Evolutionary conservation across 208 protist genomes (phyloP).

Genomic region (Spongospora subterranea): DNA sequence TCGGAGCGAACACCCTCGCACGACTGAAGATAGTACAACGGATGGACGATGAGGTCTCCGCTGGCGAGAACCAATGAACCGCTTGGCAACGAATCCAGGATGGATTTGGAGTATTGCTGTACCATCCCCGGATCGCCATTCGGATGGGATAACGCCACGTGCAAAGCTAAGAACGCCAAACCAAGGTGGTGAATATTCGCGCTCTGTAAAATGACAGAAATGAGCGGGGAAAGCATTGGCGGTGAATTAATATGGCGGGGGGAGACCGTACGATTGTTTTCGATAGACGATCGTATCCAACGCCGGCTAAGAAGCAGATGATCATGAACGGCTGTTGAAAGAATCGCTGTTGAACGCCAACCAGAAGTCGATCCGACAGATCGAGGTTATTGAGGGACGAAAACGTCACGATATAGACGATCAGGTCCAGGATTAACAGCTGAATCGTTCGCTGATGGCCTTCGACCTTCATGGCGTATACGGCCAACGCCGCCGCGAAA

Average conservation of each 20-base stretch:
- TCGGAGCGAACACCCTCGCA: constrained; percentile 8
- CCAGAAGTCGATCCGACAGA: not conserved
- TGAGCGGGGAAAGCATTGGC: too few species aligned
- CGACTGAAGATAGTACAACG: constrained; percentile 2
- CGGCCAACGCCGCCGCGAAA: not conserved
- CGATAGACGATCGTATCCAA: not conserved
- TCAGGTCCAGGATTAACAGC: not conserved
- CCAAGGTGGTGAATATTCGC: too few species aligned
- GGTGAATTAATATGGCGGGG: too few species aligned
- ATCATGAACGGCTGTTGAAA: constrained; percentile 7
- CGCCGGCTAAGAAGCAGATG: not conserved
- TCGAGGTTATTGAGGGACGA: not conserved
- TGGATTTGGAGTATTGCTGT: not conserved
- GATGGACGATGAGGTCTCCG: constrained; percentile 36
- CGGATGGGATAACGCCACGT: not conserved
- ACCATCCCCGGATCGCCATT: not conserved
- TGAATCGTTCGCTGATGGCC: not conserved
- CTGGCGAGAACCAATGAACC: not conserved
- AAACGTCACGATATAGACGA: constrained; percentile 3
- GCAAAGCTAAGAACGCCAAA: not conserved
- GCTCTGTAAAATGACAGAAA: too few species aligned
- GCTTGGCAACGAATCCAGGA: not conserved
- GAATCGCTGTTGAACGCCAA: constrained; percentile 38
- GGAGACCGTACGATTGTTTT: not conserved
- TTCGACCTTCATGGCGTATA: not conserved